Base-by-base conservation (phyloP, 768 basidiomycete genomes). In the Auriculariales sp. region DNA sequence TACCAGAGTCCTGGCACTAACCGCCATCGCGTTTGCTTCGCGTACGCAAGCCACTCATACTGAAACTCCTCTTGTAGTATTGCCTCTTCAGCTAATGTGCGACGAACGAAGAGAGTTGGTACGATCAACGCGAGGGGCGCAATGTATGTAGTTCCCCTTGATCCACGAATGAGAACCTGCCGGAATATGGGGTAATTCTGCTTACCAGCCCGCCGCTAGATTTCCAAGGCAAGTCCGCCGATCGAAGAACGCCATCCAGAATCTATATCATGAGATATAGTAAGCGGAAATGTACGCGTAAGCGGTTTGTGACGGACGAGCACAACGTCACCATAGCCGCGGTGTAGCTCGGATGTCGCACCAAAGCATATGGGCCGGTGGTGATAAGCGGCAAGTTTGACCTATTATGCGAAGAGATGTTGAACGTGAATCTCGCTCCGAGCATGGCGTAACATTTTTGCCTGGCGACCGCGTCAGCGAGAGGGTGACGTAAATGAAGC, bases 331-430 rank as follows among this genome's bases (percentile, higher is more conserved):
- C 27, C 4, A 6, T 45, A 45, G 14, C 50, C 50, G 57, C 60
- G 17, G 60, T 48, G 47, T 68, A 69, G 12, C 66, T 54, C 0
- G 76, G 76, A 59, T 78, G 76, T 5, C 76, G 71, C 48, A 77
- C 76, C 48, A 62, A 51, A 7, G 56, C 53, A 50, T 68, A 68
- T 2, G 67, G 67, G 0, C 68, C 68, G 1, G 56, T 49, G 1
- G 60, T 66, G 24, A 68, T 46, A 3, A 68, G 61, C 10, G 44
- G 17, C 46, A 68, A 67, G 2, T 59, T 50, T 19, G 56, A 57
- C 2, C 57, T n/a, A n/a, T n/a, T n/a, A n/a, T n/a, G n/a, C n/a
- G n/a, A n/a, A n/a, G n/a, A n/a, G n/a, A n/a, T n/a, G n/a, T n/a
- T n/a, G n/a, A n/a, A n/a, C n/a, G n/a, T n/a, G n/a, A n/a, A n/a